Conservation (phyloP, 1,284 basidiomycete genomes). For the Boletus calvinii region DNA sequence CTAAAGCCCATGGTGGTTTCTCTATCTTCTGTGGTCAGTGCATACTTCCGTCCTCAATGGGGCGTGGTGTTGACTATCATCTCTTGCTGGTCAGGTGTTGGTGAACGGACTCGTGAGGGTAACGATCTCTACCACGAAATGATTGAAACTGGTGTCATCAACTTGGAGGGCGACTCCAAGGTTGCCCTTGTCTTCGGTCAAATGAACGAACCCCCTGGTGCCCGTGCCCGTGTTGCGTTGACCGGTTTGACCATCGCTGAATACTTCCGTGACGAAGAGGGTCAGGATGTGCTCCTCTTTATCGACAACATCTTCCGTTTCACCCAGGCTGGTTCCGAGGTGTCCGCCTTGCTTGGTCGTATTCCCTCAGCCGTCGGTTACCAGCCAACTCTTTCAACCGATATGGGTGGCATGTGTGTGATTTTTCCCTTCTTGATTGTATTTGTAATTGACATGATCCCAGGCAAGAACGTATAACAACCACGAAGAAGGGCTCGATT, state of each 20-base stretch:
- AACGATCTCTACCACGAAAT: conserved; percentile 99
- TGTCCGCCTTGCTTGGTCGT: conserved; percentile 99
- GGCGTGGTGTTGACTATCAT: not conserved
- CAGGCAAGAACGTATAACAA: conserved; percentile 98
- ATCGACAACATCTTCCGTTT: conserved; percentile 99
- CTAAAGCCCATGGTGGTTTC: conserved; percentile 99
- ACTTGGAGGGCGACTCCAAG: conserved; percentile 97
- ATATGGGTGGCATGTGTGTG: conserved; percentile 98
- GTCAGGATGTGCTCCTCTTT: conserved; percentile 99
- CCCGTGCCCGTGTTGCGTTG: conserved; percentile 99
- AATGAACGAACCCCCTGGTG: conserved; percentile 99
- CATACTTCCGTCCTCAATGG: not conserved
- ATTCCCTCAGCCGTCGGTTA: conserved; percentile 99
- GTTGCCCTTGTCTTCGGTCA: conserved; percentile 99
- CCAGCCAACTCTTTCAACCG: conserved; percentile 98
- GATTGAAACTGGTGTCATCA: conserved; percentile 99
- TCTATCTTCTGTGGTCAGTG: conserved; percentile 97
- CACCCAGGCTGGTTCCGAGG: conserved; percentile 99
- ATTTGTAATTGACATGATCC: conserved; percentile 16
- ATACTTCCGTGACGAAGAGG: conserved; percentile 99
- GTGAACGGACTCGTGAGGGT: conserved; percentile 99
- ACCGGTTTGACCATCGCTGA: conserved; percentile 99
- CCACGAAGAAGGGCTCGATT: conserved; percentile 99
- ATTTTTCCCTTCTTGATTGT: not conserved
- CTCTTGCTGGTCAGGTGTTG: conserved; percentile 67